A percentile compares a stretch with the other conserved stretches of the same genome.
Evolutionary conservation across 495 filamentous ascomycete species (phyloP).

Genomic region (Ascodesmis nigricans): DNA sequence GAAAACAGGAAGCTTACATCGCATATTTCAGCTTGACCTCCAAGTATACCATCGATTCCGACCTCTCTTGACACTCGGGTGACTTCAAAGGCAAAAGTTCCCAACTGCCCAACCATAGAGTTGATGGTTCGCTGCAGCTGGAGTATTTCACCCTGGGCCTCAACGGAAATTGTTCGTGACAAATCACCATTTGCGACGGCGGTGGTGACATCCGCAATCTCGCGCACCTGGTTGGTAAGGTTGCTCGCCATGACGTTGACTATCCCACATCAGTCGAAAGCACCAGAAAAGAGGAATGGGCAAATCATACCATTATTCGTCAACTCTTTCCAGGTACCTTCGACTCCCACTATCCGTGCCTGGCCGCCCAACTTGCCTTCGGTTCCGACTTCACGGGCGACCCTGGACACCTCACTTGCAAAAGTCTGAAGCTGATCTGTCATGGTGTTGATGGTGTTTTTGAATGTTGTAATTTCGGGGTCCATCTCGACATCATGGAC

Average conservation of each 20-base stretch:
- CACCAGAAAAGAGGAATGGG: neutral
- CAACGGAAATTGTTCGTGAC: slow-evolving; percentile 85
- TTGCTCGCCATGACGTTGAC: slow-evolving; percentile 96
- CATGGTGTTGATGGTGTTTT: slow-evolving; percentile 94
- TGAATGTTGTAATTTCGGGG: slow-evolving; percentile 98
- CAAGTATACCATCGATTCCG: slow-evolving; percentile 88
- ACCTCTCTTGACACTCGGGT: slow-evolving; percentile 92
- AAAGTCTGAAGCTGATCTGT: slow-evolving; percentile 97
- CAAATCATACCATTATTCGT: slow-evolving; percentile 60
- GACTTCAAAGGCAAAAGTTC: slow-evolving; percentile 93
- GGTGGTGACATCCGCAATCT: slow-evolving; percentile 90
- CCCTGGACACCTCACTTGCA: slow-evolving; percentile 86
- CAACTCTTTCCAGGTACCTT: slow-evolving; percentile 95
- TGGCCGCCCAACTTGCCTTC: slow-evolving; percentile 95
- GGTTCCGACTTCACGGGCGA: slow-evolving; percentile 92
- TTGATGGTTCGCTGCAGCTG: slow-evolving; percentile 97
- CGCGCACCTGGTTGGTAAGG: slow-evolving; percentile 69
- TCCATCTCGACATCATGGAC: slow-evolving; percentile 96
- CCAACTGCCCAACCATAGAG: slow-evolving; percentile 94
- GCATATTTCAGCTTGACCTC: slow-evolving; percentile 87
- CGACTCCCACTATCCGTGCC: slow-evolving; percentile 79
- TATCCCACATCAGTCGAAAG: slow-evolving; percentile 25
- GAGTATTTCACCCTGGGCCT: slow-evolving; percentile 84
- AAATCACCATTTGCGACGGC: slow-evolving; percentile 92
- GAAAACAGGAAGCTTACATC: slow-evolving; percentile 32